Evolutionary conservation across 1,139 yeast genomes (phyloP).

Genomic region (Magnusiomyces sp.): DNA sequence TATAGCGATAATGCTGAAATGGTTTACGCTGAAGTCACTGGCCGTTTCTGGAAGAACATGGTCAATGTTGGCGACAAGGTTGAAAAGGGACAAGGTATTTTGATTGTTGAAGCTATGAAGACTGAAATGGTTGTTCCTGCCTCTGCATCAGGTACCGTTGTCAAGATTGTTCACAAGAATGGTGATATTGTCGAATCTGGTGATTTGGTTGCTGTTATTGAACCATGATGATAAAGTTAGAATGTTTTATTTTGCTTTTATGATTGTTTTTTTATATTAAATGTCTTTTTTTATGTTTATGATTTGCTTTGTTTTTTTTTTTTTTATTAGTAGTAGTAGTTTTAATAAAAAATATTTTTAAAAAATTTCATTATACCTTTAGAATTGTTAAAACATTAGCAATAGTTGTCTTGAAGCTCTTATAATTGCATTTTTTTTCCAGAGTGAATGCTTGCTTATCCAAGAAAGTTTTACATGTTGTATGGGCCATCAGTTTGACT

Average conservation of each 20-base stretch:
- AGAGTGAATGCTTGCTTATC: too few relatives aligned
- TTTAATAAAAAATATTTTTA: too few relatives aligned
- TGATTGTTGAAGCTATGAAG: constrained; percentile 96
- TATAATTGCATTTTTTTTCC: too few relatives aligned
- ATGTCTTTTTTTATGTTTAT: not conserved
- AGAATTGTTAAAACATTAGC: too few relatives aligned
- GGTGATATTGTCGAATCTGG: constrained; percentile 96
- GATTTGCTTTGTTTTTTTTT: not conserved
- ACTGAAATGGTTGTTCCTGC: constrained; percentile 89
- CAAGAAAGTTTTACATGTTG: too few relatives aligned
- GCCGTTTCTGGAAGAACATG: constrained; percentile 92
- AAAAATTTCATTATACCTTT: too few relatives aligned
- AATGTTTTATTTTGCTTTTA: constrained; percentile 1
- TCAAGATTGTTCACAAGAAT: constrained; percentile 65
- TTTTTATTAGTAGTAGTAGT: not conserved
- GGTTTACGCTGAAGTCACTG: constrained; percentile 90
- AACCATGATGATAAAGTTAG: constrained; percentile 21
- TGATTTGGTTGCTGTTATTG: constrained; percentile 76
- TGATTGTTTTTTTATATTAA: not conserved
- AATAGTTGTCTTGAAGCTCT: too few relatives aligned
- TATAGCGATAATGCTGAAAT: constrained; percentile 70
- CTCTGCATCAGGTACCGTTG: constrained; percentile 64
- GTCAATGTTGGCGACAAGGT: constrained; percentile 76
- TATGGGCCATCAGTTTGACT: too few relatives aligned
- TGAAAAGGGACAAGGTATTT: constrained; percentile 63